Base-by-base conservation (phyloP, 805 yeast genomes). In the Ogataea paraovalis region DNA sequence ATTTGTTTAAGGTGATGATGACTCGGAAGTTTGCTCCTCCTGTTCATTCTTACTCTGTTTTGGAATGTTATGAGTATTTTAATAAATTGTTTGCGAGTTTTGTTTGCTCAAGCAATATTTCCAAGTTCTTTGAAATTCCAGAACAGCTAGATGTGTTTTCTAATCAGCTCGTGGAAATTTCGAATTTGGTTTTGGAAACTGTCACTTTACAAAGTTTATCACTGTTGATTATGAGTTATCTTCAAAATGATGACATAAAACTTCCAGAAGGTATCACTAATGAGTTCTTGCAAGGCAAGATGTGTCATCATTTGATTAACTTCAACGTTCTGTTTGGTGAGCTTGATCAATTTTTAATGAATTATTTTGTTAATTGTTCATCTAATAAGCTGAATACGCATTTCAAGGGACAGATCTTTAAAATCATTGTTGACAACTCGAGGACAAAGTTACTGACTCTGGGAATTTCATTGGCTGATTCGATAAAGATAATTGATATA, bases 141-240 rank as follows among this genome's bases (percentile, higher is more conserved):
- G 61, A 57, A 41, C 51, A 47, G 13, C 45, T 57, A 33, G 55
- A 52, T n/a, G 47, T 47, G 7, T 47, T 55, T 16, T 47, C 51
- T 12, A 48, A 49, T 6, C 57, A 52, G 43, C 12, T 55, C 4
- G 5, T 46, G 41, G 53, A 52, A 10, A 33, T 57, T 39, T 42
- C 49, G 39, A 48, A 42, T 18, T 45, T 42, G 27, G 50, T 51
- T 2, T 45, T 49, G 12, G 25, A 48, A 12, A 21, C 52, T 36
- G 45, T 52, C 6, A 34, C 57, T 2, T 27, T 54, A 18, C 61
- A 57, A 40, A 50, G 59, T 13, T 32, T 57, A 10, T 25, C 50
- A 1, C 43, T 53, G 13, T 53, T 57, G 4, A 30, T 57, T 18
- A 52, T 50, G 54, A 57, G 55, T 41, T 49, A 53, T 14, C 38